A percentile compares a stretch with the other conserved stretches of the same genome.
phyloP scores from a whole-genome alignment of 257 asterid genomes.

The Petunia secreta region DNA sequence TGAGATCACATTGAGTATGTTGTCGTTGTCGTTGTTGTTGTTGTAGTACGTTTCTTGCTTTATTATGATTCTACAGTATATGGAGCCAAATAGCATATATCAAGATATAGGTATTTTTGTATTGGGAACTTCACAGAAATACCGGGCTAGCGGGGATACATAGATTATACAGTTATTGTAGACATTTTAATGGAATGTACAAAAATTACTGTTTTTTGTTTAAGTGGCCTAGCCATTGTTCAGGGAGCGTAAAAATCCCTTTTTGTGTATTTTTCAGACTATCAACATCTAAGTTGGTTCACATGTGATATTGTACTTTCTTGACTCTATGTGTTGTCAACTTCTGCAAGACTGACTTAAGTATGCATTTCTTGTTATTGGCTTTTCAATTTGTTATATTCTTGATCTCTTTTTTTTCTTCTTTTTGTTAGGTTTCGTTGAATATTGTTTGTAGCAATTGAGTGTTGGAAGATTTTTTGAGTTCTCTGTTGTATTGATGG shows the following conservation, averaged over 20 bases:
- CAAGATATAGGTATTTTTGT: not conserved
- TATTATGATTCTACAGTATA: slow-evolving; percentile 8
- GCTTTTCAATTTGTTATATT: not conserved
- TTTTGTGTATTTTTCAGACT: not conserved
- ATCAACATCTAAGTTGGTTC: slow-evolving; percentile 22
- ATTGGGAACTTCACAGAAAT: too few relatives aligned
- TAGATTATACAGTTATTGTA: too few relatives aligned
- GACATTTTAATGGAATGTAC: too few relatives aligned
- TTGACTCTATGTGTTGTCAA: not conserved
- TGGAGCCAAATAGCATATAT: not conserved
- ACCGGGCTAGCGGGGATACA: too few relatives aligned
- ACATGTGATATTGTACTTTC: slow-evolving; percentile 7
- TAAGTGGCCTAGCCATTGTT: too few relatives aligned
- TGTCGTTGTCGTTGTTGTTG: not conserved
- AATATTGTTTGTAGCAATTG: slow-evolving; percentile 20
- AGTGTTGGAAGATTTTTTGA: not conserved
- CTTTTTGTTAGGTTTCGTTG: slow-evolving; percentile 18
- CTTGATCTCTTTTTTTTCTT: not conserved
- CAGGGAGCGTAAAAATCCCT: too few relatives aligned
- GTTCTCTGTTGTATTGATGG: slow-evolving; percentile 26
- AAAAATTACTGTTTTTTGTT: too few relatives aligned
- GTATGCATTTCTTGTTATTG: slow-evolving; percentile 12
- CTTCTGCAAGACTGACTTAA: not conserved
- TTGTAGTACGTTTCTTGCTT: not conserved
- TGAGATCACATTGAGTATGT: not conserved